Base-by-base conservation (phyloP, 371 early-diverging fungal species). In the Mucor sp. region DNA sequence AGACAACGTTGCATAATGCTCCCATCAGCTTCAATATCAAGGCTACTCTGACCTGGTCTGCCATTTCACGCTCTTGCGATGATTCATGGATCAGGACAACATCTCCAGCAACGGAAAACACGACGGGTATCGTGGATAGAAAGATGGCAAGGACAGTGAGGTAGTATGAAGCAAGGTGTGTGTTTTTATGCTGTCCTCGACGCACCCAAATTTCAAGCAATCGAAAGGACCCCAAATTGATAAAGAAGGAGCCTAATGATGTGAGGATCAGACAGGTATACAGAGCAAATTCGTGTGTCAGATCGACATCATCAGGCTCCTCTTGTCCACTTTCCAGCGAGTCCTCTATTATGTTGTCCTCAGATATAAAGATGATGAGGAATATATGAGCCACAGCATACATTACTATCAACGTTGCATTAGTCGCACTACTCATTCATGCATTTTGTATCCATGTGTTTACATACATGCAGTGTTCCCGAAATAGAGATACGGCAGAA, bases 401-500 rank as follows among this genome's bases (percentile, higher is more conserved):
- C 8, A 68, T n/a, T 6, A 68, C 68, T 67, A 27, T 35, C 43
- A 14, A 44, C 17, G 15, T 21, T 47, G 11, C 14, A 5, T 47
- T 37, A 60, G n/a, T 19, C 30, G 33, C 33, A 33, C 11, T 12
- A n/a, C n/a, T n/a, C n/a, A n/a, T n/a, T n/a, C n/a, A n/a, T n/a
- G n/a, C n/a, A 7, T 2, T 14, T 12, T 43, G 15, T 48, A 44
- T n/a, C n/a, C n/a, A n/a, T n/a, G 30, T 33, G 33, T 33, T 33
- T 7, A 33, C 30, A 5, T 68, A 68, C 68, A 62, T 58, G 63
- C 62, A 62, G 68, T 48, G 6, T 58, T 63, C 35, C 68, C 68
- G 39, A 57, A 68, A 39, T 68, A 62, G 33, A 68, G 58, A 48
- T 68, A 68, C 3, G 68, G 63, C n/a, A 68, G 30, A 47, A 68